Conservation (phyloP, 768 basidiomycete genomes). For the Trametes sanguinea region DNA sequence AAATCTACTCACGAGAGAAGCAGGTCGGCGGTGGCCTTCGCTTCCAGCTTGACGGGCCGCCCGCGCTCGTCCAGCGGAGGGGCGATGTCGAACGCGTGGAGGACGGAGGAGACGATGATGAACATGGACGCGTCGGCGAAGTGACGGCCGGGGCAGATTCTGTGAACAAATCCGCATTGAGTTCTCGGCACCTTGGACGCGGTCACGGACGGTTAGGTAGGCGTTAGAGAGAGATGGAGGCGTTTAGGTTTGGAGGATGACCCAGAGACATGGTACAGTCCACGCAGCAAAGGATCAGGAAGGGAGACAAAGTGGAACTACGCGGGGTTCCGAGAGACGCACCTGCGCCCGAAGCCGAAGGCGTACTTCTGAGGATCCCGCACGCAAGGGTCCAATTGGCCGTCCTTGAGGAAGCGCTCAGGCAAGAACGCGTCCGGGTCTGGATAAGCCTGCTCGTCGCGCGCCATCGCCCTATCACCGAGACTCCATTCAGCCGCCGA, state of each 20-base stretch:
- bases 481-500: too few species aligned
- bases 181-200: too few species aligned
- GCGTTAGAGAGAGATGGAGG: too few species aligned
- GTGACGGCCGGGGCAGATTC: constrained; percentile 19
- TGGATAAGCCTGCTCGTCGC: constrained; percentile 29
- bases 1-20: constrained; percentile 43
- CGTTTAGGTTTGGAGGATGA: too few species aligned
- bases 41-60: constrained; percentile 38
- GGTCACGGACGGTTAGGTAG: too few species aligned
- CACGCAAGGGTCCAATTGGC: constrained; percentile 11
- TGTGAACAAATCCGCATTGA: background rate
- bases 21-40: constrained; percentile 44
- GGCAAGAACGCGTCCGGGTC: constrained; percentile 33
- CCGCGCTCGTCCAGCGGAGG: constrained; percentile 34
- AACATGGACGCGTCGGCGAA: constrained; percentile 16
- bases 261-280: too few species aligned
- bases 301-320: background rate
- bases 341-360: constrained; percentile 18
- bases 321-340: background rate
- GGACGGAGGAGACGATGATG: constrained; percentile 14
- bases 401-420: constrained; percentile 31
- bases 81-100: constrained; percentile 14
- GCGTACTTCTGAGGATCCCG: constrained; percentile 1
- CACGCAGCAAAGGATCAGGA: background rate
- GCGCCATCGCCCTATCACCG: constrained; percentile 31